Percentiles rank a stretch among this genome's conserved stretches.
phyloP scores from a whole-genome alignment of 371 early-diverging fungal genomes.

The Polyrhizophydium stewartii region DNA sequence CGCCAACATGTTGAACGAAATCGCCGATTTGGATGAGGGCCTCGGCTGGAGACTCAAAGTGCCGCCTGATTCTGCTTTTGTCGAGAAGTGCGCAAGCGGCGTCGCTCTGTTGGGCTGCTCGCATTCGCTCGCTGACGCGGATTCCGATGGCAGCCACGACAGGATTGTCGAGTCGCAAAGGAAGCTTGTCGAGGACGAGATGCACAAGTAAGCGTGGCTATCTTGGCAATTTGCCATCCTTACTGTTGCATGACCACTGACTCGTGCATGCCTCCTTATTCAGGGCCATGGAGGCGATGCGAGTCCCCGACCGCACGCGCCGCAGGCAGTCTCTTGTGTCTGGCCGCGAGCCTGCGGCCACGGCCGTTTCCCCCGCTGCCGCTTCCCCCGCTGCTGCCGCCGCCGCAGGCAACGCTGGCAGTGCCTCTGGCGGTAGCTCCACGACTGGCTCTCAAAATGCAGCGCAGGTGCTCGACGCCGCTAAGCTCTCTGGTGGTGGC shows the following conservation, averaged over 20 bases:
- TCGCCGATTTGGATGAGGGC: slow-evolving; percentile 19
- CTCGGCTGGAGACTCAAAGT: slow-evolving; percentile 1
- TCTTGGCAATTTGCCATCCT: neutral
- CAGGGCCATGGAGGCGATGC: neutral
- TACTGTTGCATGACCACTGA: neutral
- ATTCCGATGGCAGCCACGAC: too few relatives aligned
- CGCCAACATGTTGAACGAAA: slow-evolving; percentile 35
- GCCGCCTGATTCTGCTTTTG: neutral
- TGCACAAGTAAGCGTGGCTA: neutral
- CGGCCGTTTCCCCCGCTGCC: neutral
- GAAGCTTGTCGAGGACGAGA: neutral
- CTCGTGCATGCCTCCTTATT: too few relatives aligned
- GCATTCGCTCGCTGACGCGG: too few relatives aligned
- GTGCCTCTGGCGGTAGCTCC: neutral
- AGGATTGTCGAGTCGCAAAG: too few relatives aligned
- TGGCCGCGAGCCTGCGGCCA: neutral
- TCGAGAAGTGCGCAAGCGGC: neutral
- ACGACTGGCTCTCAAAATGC: too few relatives aligned
- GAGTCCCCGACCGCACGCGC: too few relatives aligned
- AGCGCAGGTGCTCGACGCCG: too few relatives aligned
- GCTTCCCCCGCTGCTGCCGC: neutral
- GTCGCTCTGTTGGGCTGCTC: too few relatives aligned
- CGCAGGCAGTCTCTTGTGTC: neutral
- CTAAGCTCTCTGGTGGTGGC: too few relatives aligned
- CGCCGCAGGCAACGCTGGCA: neutral